These are phyloP conservation scores for Suillus subluteus DNA, from an alignment of 768 basidiomycete species.

Conservation along the genomic window DNA sequence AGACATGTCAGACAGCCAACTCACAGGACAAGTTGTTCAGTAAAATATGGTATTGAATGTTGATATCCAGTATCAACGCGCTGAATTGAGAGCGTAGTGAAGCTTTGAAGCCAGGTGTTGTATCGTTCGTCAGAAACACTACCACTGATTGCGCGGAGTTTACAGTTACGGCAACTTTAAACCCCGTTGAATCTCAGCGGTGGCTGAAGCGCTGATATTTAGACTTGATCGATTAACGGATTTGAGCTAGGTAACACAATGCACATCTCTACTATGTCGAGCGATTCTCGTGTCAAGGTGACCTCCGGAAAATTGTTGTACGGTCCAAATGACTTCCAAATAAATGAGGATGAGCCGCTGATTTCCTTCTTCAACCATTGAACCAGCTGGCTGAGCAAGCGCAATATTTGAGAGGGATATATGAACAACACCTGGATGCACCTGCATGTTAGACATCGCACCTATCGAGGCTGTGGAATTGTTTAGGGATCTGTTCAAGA, in stretches of 20 bases:
- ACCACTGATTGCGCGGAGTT: background rate
- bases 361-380: conserved; percentile 1
- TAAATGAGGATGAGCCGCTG: background rate
- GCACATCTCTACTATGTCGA: background rate
- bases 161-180: background rate
- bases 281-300: background rate
- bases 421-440: too few relatives aligned
- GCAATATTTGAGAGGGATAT: too few relatives aligned
- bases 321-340: background rate
- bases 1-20: background rate
- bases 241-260: background rate
- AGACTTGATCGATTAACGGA: background rate
- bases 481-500: too few relatives aligned
- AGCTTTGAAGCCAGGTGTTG: too few relatives aligned
- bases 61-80: too few relatives aligned
- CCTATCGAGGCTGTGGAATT: too few relatives aligned
- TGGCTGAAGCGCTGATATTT: background rate
- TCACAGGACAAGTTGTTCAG: background rate
- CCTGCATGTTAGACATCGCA: too few relatives aligned
- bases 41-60: background rate
- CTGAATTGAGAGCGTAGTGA: background rate
- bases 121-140: too few relatives aligned
- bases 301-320: background rate
- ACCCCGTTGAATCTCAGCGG: background rate
- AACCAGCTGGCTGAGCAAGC: too few relatives aligned